Evolutionary conservation across 805 yeast species (phyloP).

Genomic region (Metschnikowia cerradonensis): DNA sequence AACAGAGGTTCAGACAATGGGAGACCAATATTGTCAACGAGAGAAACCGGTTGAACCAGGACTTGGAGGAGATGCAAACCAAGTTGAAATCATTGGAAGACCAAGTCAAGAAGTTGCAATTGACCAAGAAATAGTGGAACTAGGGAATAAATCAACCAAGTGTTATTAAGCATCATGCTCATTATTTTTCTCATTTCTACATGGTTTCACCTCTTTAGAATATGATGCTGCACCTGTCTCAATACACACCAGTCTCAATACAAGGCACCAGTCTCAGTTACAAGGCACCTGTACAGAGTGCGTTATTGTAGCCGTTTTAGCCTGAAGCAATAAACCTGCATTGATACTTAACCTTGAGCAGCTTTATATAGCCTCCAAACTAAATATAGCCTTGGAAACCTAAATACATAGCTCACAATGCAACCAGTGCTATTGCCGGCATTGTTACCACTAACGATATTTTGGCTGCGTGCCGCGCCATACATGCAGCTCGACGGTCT

Average conservation of each 20-base stretch:
- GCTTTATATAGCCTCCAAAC: too few species aligned
- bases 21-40: slow-evolving; percentile 94
- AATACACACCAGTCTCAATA: too few species aligned
- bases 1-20: slow-evolving; percentile 97
- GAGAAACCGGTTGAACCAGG: slow-evolving; percentile 89
- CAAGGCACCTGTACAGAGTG: not conserved
- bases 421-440: not conserved
- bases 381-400: too few species aligned
- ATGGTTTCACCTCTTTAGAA: too few species aligned
- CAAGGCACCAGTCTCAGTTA: too few species aligned
- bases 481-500: not conserved
- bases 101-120: slow-evolving; percentile 59
- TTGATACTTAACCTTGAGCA: too few species aligned
- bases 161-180: not conserved
- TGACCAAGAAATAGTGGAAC: slow-evolving; percentile 23
- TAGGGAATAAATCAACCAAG: not conserved
- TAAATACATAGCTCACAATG: not conserved
- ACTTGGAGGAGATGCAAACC: slow-evolving; percentile 82
- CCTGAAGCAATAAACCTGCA: too few species aligned
- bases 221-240: too few species aligned
- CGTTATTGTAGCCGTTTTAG: not conserved
- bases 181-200: too few species aligned
- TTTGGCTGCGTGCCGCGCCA: not conserved
- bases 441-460: not conserved
- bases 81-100: slow-evolving; percentile 73